Evolutionary conservation across 306 rosid species (phyloP), one percentile per base, ranked within the genome.

Genomic region (Cicer cuneatum): DNA sequence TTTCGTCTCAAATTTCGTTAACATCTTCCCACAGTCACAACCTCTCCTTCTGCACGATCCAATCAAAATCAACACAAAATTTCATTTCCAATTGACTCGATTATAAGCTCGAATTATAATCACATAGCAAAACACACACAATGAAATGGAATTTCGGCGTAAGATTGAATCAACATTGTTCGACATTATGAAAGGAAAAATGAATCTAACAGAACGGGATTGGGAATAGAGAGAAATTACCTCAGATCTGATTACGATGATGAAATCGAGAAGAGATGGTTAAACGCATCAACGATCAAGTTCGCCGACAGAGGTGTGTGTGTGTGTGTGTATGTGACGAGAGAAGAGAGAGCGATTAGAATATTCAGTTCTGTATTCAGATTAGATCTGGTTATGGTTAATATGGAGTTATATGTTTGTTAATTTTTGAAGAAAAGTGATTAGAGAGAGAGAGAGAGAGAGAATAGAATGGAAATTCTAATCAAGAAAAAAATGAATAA

Each of bases 1-100:
- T 85, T 93, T 93, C 56, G 98, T 93, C 85, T 93, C 98, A 76
- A 93, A 91, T 86, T 93, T 93, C 35, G 98, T 93, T 96, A 93
- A 81, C 98, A 93, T 93, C 86, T 85, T 86, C 48, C 72, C 69
- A 61, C 76, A 61, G 68, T 80, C 80, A 68, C 76, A 56, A 68
- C 0, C 76, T 33, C 76, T 42, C 24, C 38, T 71, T 37, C 85
- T 78, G 80, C 80, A 53, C 83, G 78, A 76, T 76, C 80, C 66
- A 77, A 79, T 77, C 72, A 46, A 41, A 58, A 64, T 38, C 37
- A 84, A 78, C 65, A 83, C 62, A 81, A 56, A 11, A 40, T 68
- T 67, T n/a, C 37, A 68, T 75, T 64, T n/a, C 74, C 49, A 43
- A 52, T 12, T 12, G 13, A 60, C 41, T 15, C 24, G 21, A 68